A percentile compares a stretch with the other conserved stretches of the same genome.
Evolutionary conservation across 352 stramenopile species (phyloP).

Genomic region (Aphanomyces invadans): DNA sequence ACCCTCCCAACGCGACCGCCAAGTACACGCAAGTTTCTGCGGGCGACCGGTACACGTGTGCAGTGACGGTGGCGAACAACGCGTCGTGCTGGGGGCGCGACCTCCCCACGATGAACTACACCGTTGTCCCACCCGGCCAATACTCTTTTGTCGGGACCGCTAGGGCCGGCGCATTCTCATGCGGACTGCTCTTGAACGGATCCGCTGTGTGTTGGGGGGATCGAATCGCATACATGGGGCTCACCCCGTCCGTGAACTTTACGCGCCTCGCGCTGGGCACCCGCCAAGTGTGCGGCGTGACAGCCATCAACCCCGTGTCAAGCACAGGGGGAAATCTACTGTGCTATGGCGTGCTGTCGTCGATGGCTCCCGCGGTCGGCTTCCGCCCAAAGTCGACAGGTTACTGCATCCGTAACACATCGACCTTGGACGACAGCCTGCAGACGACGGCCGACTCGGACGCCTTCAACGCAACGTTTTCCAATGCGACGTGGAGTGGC

Average conservation of each 20-base stretch:
- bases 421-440: too few relatives aligned
- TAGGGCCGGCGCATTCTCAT: not conserved
- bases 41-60: slow-evolving; percentile 19
- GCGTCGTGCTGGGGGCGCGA: slow-evolving; percentile 14
- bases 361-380: not conserved
- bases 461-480: not conserved
- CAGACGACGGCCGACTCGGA: not conserved
- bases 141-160: not conserved
- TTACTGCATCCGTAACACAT: not conserved
- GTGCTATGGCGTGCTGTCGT: not conserved
- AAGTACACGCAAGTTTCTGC: slow-evolving; percentile 12
- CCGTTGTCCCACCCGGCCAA: not conserved
- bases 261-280: not conserved
- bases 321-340: not conserved
- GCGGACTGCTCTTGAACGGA: not conserved
- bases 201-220: slow-evolving; percentile 4
- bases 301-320: not conserved
- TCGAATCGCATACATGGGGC: not conserved
- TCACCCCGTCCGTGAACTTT: not conserved
- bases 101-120: not conserved
- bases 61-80: not conserved
- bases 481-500: not conserved
- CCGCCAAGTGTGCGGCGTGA: not conserved
- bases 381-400: not conserved
- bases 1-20: not conserved